Percentiles rank a stretch among this genome's conserved stretches.
Evolutionary conservation across 768 basidiomycete species (phyloP).

Genomic region (Cytidiella melzeri): DNA sequence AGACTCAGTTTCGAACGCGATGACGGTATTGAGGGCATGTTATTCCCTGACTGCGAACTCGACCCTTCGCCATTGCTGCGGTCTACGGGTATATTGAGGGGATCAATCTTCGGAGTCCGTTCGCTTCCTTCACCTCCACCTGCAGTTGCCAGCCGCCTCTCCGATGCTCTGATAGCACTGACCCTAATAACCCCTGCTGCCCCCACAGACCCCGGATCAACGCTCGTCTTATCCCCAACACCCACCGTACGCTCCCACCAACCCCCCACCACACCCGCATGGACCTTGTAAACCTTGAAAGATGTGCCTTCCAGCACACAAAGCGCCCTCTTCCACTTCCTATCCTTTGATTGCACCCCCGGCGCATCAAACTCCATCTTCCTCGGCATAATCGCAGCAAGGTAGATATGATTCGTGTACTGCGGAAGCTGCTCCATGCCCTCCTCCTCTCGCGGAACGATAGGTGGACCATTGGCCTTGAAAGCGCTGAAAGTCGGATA

Average conservation of each 20-base stretch:
- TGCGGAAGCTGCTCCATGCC: conserved; percentile 72
- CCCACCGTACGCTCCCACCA: conserved; percentile 81
- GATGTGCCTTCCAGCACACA: conserved; percentile 92
- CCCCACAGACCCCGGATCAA: conserved; percentile 11
- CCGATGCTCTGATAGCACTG: conserved; percentile 25
- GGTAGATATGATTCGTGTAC: conserved; percentile 79
- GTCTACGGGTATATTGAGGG: conserved; percentile 5
- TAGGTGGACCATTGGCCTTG: conserved; percentile 18
- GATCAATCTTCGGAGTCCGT: conserved; percentile 10
- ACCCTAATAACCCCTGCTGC: conserved; percentile 21
- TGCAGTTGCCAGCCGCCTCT: no score
- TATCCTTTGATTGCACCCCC: conserved; percentile 81
- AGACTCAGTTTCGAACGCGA: conserved; percentile 37
- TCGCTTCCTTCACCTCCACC: conserved; percentile 16
- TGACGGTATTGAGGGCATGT: conserved; percentile 10
- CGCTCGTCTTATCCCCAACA: conserved; percentile 49
- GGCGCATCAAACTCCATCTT: conserved; percentile 91
- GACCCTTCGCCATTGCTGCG: conserved; percentile 1
- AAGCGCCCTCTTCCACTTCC: conserved; percentile 86
- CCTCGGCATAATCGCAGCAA: conserved; percentile 75
- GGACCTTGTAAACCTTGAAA: conserved; percentile 67
- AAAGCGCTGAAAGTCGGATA: conserved; percentile 45
- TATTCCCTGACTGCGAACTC: conserved; percentile 2
- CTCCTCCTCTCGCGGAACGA: conserved; percentile 69
- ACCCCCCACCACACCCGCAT: conserved; percentile 47